Evolutionary conservation across 2,329 filamentous ascomycete genomes (phyloP), one percentile per base, ranked within the genome.

Genomic region (Ceratocystis papillata): DNA sequence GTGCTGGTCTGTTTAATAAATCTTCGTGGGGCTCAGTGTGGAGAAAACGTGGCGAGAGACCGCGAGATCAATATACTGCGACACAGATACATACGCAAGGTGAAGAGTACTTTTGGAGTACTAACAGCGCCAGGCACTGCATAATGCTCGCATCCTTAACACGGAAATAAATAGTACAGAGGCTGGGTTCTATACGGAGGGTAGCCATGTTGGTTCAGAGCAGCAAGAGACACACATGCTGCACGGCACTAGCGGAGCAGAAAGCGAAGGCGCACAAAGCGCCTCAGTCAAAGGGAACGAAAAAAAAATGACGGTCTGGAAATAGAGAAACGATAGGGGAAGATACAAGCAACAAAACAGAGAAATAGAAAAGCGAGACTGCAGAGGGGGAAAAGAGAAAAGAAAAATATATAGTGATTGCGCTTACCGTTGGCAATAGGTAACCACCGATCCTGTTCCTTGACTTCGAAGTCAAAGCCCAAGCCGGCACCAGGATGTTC

Each of bases 341-440:
- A 17, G 55, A 37, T 59, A 28, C 25, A 28, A 25, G 71, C 71
- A 70, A 70, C 72, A 70, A 70, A 71, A 46, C 78, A 41, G 10
- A 41, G 37, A 41, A 41, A 41, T 5, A 41, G 37, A 41, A 41
- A 41, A 41, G 37, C 3, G 12, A 41, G 12, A 4, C 10, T 41
- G 37, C 37, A 41, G 37, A 8, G 4, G 3, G 37, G 10, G 37
- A 2, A 6, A 1, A 4, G 37, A 12, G 10, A 41, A 41, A 4
- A 41, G 10, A 41, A 41, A 12, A 12, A 41, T 4, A 41, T 15
- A 15, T 41, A 41, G 37, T 41, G 37, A 41, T 15, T 41, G 37
- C 37, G 94, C 94, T 84, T 84, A 99, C 94, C 94, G 91, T 99
- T 99, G 80, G 94, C 94, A 84, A 99, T 99, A 76, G 94, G 94